Percentiles rank a stretch among this genome's conserved stretches.
phyloP scores from a whole-genome alignment of 805 yeast genomes.

The Kazachstania taianensis region DNA sequence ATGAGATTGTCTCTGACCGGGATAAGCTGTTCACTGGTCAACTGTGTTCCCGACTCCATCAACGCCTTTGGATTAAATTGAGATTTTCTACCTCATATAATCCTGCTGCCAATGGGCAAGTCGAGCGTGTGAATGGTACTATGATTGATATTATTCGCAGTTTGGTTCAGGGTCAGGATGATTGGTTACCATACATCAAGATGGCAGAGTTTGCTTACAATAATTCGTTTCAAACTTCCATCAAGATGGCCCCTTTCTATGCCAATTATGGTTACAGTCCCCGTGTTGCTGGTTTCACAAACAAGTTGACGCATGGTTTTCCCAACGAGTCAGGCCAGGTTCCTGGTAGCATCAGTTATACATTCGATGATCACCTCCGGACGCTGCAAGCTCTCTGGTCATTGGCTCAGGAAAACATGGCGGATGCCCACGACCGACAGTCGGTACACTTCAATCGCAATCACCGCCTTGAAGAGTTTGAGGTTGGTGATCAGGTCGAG shows the following conservation, averaged over 20 bases:
- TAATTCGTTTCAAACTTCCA: background rate
- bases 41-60: background rate
- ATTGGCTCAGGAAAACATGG: slow-evolving; percentile 1
- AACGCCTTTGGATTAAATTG: background rate
- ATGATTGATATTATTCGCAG: background rate
- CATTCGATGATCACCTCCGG: background rate
- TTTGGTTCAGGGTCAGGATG: background rate
- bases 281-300: slow-evolving; percentile 1
- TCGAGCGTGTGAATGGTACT: slow-evolving; percentile 1
- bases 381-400: background rate
- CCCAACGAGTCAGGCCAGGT: background rate
- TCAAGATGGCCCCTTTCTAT: slow-evolving; percentile 2
- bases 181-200: background rate
- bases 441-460: background rate
- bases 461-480: background rate
- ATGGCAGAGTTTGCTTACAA: slow-evolving; percentile 4
- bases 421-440: slow-evolving; percentile 1
- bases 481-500: background rate
- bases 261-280: slow-evolving; percentile 4
- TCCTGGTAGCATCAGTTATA: background rate
- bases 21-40: background rate
- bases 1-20: background rate
- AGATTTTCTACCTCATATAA: background rate
- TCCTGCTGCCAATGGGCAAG: background rate
- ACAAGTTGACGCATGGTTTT: background rate